Percentiles rank a stretch among this genome's conserved stretches.
These are phyloP conservation scores for Tetracladium setigerum DNA, from an alignment of 495 filamentous ascomycete species.

Conservation along the genomic window DNA sequence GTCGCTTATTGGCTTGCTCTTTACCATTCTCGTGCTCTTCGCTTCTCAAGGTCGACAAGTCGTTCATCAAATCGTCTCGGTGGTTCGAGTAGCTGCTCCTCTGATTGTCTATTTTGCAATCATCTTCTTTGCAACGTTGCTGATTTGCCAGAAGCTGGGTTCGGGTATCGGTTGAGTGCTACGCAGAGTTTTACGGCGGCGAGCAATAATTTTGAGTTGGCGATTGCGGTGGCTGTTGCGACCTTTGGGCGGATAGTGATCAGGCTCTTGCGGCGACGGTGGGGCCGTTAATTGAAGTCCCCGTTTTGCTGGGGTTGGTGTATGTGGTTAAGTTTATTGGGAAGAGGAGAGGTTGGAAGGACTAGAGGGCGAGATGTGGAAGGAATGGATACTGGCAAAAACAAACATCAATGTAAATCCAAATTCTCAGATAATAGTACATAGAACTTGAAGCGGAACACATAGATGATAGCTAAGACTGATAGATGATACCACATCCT, in stretches of 20 bases:
- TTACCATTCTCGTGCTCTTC: constrained; percentile 80
- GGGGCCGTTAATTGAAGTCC: constrained; percentile 87
- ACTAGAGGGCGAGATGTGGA: constrained; percentile 19
- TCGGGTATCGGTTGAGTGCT: constrained; percentile 61
- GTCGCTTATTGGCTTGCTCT: constrained; percentile 78
- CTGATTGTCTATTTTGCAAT: constrained; percentile 72
- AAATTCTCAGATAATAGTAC: background rate
- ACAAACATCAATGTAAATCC: too few relatives aligned
- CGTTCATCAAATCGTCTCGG: constrained; percentile 76
- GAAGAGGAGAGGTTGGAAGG: constrained; percentile 48
- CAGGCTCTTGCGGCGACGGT: constrained; percentile 88
- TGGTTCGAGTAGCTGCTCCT: constrained; percentile 72
- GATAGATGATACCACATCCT: too few relatives aligned
- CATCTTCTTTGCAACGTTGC: constrained; percentile 65
- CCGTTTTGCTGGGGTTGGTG: constrained; percentile 73
- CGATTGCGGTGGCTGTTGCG: constrained; percentile 86
- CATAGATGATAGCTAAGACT: too few relatives aligned
- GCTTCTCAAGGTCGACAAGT: constrained; percentile 73
- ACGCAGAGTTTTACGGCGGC: constrained; percentile 93
- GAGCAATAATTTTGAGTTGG: constrained; percentile 93
- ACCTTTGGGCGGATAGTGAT: constrained; percentile 74
- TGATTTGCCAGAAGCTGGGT: constrained; percentile 47
- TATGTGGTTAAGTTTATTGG: constrained; percentile 63
- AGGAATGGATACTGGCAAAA: background rate
- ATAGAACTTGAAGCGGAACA: background rate